Evolutionary conservation across 2,329 filamentous ascomycete species (phyloP).

Genomic region (Tolypocladium ovalisporum): DNA sequence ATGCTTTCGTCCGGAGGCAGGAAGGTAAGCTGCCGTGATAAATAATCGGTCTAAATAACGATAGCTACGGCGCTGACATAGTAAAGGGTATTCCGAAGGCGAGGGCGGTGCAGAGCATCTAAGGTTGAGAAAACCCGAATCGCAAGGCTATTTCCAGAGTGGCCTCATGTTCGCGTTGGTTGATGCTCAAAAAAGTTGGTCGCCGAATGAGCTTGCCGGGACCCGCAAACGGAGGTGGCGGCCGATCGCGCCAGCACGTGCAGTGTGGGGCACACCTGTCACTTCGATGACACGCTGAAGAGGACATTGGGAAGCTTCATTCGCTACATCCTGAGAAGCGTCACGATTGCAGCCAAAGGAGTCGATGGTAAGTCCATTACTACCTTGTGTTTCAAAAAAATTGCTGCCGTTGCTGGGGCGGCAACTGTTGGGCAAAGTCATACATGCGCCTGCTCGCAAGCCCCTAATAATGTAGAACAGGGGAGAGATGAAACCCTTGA

Average conservation of each 20-base stretch:
- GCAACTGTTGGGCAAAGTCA: not conserved
- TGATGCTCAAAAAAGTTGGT: constrained; percentile 1
- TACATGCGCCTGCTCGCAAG: not conserved
- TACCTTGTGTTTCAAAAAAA: not conserved
- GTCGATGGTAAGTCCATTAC: not conserved
- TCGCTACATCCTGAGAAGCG: no score
- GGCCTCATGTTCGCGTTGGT: not conserved
- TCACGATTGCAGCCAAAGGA: not conserved
- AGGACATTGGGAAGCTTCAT: no score
- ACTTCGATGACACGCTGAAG: not conserved
- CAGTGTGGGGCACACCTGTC: not conserved
- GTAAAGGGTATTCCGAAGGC: not conserved
- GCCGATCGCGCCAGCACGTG: not conserved
- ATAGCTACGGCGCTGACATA: not conserved
- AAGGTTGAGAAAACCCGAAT: not conserved
- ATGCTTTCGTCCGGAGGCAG: not conserved
- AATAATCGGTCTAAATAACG: no score
- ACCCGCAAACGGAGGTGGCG: not conserved
- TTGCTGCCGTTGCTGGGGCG: not conserved
- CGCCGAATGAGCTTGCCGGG: not conserved
- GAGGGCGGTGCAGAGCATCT: not conserved
- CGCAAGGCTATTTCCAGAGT: not conserved
- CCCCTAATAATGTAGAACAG: not conserved
- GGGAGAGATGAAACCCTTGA: not conserved
- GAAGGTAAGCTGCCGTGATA: not conserved